Percentiles rank a stretch among this genome's conserved stretches.
Evolutionary conservation across 1,139 yeast genomes (phyloP).

Genomic region (Candida tetrigidarum): DNA sequence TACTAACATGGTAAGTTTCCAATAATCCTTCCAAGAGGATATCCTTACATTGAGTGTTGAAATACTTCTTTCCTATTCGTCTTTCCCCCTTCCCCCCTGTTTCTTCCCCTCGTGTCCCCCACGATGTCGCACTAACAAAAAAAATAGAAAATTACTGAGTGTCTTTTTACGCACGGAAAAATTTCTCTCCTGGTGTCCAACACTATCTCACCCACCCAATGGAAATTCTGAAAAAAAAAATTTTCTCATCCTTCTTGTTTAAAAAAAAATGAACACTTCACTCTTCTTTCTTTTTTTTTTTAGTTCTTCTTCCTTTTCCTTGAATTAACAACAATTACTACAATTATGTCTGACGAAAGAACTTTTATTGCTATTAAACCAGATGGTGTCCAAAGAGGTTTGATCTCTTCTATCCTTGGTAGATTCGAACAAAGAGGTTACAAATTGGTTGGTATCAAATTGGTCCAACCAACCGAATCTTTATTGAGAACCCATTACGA

Average conservation of each 20-base stretch:
- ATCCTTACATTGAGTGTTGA: too few species aligned
- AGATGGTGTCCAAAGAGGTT: constrained; percentile 99
- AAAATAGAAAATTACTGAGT: too few species aligned
- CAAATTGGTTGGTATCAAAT: constrained; percentile 96
- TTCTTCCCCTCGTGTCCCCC: too few species aligned
- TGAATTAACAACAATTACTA: constrained; percentile 3
- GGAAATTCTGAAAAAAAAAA: constrained; percentile 7
- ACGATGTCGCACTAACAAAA: too few species aligned
- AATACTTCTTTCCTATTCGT: too few species aligned
- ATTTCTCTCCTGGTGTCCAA: background rate
- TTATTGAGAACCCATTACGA: constrained; percentile 93
- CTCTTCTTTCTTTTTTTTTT: constrained; percentile 1
- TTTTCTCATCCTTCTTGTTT: background rate
- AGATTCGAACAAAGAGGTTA: constrained; percentile 98
- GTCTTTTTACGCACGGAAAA: too few species aligned
- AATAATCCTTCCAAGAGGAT: too few species aligned
- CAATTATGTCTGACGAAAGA: constrained; percentile 72
- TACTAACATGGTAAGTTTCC: too few species aligned
- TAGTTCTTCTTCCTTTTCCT: constrained; percentile 10
- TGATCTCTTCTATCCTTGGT: constrained; percentile 84
- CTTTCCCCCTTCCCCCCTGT: too few species aligned
- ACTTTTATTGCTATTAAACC: constrained; percentile 99
- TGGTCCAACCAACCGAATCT: constrained; percentile 83
- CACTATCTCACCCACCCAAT: too few species aligned
- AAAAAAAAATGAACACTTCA: too few species aligned